Evolutionary conservation across 192 early-diverging fungal genomes (phyloP).

Genomic region (Gonapodya sp.): DNA sequence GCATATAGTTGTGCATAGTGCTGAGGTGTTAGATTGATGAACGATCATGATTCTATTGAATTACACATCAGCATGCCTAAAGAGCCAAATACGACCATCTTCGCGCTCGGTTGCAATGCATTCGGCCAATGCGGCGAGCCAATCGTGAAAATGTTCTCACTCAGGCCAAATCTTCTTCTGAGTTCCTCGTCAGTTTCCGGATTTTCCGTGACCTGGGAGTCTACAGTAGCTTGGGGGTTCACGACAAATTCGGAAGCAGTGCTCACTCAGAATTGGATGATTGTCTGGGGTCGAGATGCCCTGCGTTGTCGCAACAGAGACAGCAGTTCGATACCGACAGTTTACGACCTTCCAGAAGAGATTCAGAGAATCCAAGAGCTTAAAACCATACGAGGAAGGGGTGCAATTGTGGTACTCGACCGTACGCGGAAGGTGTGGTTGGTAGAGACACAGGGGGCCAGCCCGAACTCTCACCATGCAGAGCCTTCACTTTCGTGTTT

Average conservation of each 20-base stretch:
- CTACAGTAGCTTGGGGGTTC: neutral
- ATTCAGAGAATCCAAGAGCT: neutral
- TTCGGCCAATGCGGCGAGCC: neutral
- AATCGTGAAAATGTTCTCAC: too few species aligned
- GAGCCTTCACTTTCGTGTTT: too few species aligned
- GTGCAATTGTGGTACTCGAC: neutral
- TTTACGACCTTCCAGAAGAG: neutral
- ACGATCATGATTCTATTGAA: too few species aligned
- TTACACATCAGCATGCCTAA: too few species aligned
- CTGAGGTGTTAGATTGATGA: too few species aligned
- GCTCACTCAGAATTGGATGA: neutral
- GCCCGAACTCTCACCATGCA: too few species aligned
- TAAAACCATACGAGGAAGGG: neutral
- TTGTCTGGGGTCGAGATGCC: neutral
- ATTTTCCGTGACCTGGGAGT: neutral
- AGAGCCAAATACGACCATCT: too few species aligned
- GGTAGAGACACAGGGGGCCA: too few species aligned
- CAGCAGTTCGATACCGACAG: neutral
- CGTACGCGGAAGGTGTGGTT: neutral
- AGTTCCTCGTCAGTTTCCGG: too few species aligned
- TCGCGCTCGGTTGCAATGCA: neutral
- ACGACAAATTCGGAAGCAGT: neutral
- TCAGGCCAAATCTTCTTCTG: too few species aligned
- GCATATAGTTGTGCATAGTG: too few species aligned
- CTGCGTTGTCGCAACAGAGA: neutral